Base-by-base conservation (phyloP, 768 basidiomycete species). In the Gloeostereum incarnatum region DNA sequence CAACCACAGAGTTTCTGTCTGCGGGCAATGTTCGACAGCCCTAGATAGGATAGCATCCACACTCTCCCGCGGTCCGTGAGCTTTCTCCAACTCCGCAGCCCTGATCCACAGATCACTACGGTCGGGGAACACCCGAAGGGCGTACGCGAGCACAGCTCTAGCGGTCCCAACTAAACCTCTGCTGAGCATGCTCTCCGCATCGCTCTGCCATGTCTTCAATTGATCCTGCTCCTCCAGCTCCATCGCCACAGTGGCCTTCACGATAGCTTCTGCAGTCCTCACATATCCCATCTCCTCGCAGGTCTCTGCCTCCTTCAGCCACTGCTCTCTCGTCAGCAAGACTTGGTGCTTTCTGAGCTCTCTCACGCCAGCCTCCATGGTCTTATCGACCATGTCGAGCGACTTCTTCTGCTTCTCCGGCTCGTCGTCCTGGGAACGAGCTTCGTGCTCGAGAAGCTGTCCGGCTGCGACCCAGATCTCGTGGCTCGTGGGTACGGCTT, bases 401-500 rank as follows among this genome's bases (percentile, higher is more conserved):
- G 84, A 81, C 42, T 77, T 80, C 18, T 72, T 66, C 13, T 69
- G 67, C 39, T 75, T 63, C 24, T 72, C 73, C 0, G 61, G 57
- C 0, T 69, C 46, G 49, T 78, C 76, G 1, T 66, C 66, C 10
- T 61, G 50, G 2, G 58, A 56, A 18, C 58, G 57, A 2, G 75
- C 78, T 46, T 86, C 81, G 54, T 98, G 94, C 59, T 99, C 96
- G 21, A 94, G 69, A 9, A 98, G 61, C 24, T 92, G 74, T 9
- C 84, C 92, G 3, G 94, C 94, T 2, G 96, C 96, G 44, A 99
- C 96, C 93, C 94, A 99, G 43, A 99, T 98, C 51, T 98, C 96
- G 59, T 98, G 93, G 9, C 82, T 86, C 0, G 96, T 99, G 1
- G 93, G 94, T 24, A 98, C 80, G 6, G 87, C 80, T 51, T 88